phyloP scores from a whole-genome alignment of 208 protist genomes.

The Sergeia podlipaevii region DNA sequence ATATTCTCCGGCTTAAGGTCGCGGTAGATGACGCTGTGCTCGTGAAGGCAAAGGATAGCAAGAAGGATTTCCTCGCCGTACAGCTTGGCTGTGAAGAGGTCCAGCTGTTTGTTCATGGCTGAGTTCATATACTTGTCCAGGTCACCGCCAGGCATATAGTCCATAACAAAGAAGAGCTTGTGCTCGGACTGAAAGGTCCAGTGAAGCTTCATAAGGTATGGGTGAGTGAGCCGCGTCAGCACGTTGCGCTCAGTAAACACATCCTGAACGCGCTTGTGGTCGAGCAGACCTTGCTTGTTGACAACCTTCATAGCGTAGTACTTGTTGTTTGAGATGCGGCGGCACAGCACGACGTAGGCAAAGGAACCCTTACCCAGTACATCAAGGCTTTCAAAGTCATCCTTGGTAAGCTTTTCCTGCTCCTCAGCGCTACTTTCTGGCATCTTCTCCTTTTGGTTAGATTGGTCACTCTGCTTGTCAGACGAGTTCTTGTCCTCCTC shows the following conservation, averaged over 20 bases:
- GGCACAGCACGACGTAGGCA: constrained; percentile 93
- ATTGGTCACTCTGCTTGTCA: constrained; percentile 21
- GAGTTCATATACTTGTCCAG: constrained; percentile 92
- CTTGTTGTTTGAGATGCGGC: constrained; percentile 82
- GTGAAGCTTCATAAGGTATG: constrained; percentile 93
- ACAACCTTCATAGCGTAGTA: constrained; percentile 96
- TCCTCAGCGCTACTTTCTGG: constrained; percentile 18
- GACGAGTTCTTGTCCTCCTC: constrained; percentile 27
- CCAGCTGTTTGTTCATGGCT: constrained; percentile 79
- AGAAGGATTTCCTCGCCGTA: constrained; percentile 93
- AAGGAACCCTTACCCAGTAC: constrained; percentile 95
- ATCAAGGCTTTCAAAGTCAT: constrained; percentile 92
- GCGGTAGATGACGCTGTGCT: constrained; percentile 93
- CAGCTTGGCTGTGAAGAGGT: constrained; percentile 84
- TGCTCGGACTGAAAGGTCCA: constrained; percentile 96
- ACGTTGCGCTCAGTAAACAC: constrained; percentile 93
- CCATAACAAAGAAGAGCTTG: constrained; percentile 95
- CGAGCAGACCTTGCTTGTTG: constrained; percentile 87
- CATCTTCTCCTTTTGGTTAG: constrained; percentile 16
- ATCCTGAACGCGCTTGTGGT: constrained; percentile 90
- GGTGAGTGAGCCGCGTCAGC: constrained; percentile 91
- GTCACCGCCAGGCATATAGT: constrained; percentile 95
- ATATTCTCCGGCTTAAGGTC: constrained; percentile 95
- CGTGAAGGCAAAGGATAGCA: constrained; percentile 92
- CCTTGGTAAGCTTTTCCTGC: constrained; percentile 84